Percentiles rank a stretch among this genome's conserved stretches.
Conservation (phyloP, 2,329 filamentous ascomycete species). For the Exophiala viscosa region DNA sequence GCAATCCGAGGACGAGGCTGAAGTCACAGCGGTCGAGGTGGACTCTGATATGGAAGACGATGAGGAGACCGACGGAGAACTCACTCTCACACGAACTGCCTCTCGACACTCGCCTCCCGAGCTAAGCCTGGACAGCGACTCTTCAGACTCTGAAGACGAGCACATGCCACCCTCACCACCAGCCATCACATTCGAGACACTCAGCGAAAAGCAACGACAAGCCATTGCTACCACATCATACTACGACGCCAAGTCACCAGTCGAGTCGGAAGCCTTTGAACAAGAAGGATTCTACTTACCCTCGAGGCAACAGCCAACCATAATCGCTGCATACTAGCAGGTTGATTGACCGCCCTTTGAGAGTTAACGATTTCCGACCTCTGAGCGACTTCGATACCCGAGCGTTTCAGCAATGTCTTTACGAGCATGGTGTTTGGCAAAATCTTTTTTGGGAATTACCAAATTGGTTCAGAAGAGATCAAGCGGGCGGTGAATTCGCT, state of each 20-base stretch:
- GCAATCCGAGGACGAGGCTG: conserved; percentile 53
- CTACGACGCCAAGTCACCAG: conserved; percentile 31
- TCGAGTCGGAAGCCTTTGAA: conserved; percentile 37
- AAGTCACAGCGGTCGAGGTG: conserved; percentile 56
- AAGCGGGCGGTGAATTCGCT: background rate
- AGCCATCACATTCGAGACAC: conserved; percentile 54
- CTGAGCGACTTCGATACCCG: conserved; percentile 21
- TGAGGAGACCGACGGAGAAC: conserved; percentile 59
- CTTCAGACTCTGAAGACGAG: conserved; percentile 64
- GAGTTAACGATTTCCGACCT: conserved; percentile 16
- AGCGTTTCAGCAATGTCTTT: conserved; percentile 18
- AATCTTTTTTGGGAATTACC: background rate
- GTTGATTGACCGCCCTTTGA: conserved; percentile 25
- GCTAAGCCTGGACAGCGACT: conserved; percentile 64
- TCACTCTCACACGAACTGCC: conserved; percentile 64
- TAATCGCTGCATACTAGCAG: conserved; percentile 49
- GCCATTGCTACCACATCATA: conserved; percentile 41
- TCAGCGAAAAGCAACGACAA: conserved; percentile 55
- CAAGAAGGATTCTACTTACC: conserved; percentile 50
- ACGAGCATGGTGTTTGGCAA: conserved; percentile 20
- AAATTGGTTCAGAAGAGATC: background rate
- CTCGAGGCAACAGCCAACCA: conserved; percentile 39
- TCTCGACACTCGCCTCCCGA: conserved; percentile 68
- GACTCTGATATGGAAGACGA: conserved; percentile 47
- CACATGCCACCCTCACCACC: conserved; percentile 68